phyloP scores from a whole-genome alignment of 768 basidiomycete species.

The Leucocoprinus sp. region DNA sequence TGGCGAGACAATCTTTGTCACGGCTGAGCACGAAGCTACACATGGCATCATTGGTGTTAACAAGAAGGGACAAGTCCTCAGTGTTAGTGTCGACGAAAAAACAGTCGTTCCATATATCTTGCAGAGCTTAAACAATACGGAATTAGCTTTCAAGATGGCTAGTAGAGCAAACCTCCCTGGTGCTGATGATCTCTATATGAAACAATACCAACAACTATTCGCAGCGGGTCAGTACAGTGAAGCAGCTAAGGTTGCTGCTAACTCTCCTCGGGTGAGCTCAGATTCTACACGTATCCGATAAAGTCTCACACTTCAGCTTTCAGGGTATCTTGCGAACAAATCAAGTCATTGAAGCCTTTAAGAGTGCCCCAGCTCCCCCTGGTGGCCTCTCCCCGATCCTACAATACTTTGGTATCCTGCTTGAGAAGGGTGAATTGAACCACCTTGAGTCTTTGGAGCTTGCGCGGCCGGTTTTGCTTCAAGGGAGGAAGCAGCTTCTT shows the following conservation, averaged over 20 bases:
- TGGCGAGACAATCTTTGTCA: slow-evolving; percentile 98
- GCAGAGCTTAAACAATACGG: slow-evolving; percentile 90
- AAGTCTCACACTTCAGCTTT: slow-evolving; percentile 9
- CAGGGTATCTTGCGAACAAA: slow-evolving; percentile 92
- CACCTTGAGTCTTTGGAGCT: slow-evolving; percentile 93
- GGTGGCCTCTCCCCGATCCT: slow-evolving; percentile 92
- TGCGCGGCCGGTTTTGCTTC: slow-evolving; percentile 90
- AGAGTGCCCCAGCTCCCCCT: slow-evolving; percentile 83
- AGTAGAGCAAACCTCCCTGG: slow-evolving; percentile 95
- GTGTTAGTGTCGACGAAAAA: slow-evolving; percentile 94
- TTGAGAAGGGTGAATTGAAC: slow-evolving; percentile 98
- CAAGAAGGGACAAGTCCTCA: slow-evolving; percentile 97
- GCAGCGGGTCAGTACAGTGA: slow-evolving; percentile 82
- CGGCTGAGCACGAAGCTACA: slow-evolving; percentile 89
- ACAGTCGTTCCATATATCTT: slow-evolving; percentile 95
- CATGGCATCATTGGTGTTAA: slow-evolving; percentile 99
- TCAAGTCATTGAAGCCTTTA: slow-evolving; percentile 96
- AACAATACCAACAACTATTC: slow-evolving; percentile 91
- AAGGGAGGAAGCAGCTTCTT: slow-evolving; percentile 91
- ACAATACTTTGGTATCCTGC: slow-evolving; percentile 96
- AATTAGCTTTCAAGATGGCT: slow-evolving; percentile 96
- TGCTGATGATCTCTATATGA: slow-evolving; percentile 92
- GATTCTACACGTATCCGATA: neutral
- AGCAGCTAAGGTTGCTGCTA: slow-evolving; percentile 96
- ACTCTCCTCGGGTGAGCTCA: slow-evolving; percentile 74